phyloP scores from a whole-genome alignment of 441 rosid species.

The Gossypium schwendimanii region DNA sequence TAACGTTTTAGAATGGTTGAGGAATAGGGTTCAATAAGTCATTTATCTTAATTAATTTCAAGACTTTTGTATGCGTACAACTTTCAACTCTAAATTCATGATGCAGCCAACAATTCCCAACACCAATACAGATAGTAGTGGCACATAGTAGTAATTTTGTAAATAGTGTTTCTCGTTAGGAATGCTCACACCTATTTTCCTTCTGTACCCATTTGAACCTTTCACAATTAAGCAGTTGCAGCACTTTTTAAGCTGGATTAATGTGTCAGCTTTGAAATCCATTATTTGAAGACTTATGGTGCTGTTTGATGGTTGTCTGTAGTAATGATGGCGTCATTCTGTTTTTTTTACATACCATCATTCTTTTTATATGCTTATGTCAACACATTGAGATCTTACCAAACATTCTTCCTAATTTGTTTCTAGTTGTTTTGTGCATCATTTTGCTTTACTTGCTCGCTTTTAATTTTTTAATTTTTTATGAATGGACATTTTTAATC shows the following conservation, averaged over 20 bases:
- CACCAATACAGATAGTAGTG: background rate
- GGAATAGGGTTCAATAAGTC: background rate
- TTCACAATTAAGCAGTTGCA: constrained; percentile 2
- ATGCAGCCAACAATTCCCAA: background rate
- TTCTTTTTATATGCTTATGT: background rate
- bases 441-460: background rate
- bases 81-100: background rate
- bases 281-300: background rate
- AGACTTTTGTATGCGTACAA: background rate
- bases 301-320: background rate
- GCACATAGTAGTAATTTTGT: background rate
- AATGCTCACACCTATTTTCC: background rate
- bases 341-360: background rate
- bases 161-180: background rate
- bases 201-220: background rate
- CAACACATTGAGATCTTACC: background rate
- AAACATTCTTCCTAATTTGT: background rate
- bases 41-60: background rate
- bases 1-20: constrained; percentile 1
- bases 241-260: background rate
- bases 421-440: background rate
- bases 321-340: background rate
- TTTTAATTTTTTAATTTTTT: constrained; percentile 1
- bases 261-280: background rate
- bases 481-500: background rate